Evolutionary conservation across 257 asterid genomes (phyloP).

Genomic region (Solanum tarijense): DNA sequence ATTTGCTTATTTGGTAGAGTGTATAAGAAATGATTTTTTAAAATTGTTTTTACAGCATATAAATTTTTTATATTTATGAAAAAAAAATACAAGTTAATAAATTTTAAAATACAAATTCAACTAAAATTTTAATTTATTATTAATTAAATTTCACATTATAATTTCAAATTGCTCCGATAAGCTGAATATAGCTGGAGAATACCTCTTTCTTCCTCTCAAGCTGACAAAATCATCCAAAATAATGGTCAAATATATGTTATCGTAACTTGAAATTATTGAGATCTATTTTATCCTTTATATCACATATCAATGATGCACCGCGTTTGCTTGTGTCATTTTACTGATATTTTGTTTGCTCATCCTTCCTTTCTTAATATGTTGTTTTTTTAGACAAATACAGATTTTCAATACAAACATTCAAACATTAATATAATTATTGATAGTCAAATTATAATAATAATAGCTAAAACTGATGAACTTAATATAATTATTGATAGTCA

Average conservation of each 20-base stretch:
- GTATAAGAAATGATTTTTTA: no score
- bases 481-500: background rate
- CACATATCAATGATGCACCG: background rate
- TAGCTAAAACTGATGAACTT: no score
- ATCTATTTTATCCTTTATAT: background rate
- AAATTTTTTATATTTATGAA: no score
- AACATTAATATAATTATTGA: background rate
- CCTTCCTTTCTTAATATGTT: background rate
- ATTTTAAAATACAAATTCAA: no score
- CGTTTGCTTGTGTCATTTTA: background rate
- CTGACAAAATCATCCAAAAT: background rate
- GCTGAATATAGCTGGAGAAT: background rate
- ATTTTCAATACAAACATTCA: background rate
- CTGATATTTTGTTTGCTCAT: background rate
- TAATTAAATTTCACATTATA: background rate
- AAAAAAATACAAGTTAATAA: no score
- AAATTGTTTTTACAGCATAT: rapidly evolving
- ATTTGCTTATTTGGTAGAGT: no score
- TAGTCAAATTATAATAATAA: no score
- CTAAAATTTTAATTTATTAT: no score
- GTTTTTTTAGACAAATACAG: no score
- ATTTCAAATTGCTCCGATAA: background rate
- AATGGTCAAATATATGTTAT: background rate
- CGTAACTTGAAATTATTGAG: background rate
- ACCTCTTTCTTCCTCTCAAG: no score